A percentile compares a stretch with the other conserved stretches of the same genome.
phyloP scores from a whole-genome alignment of 148 eudicot genomes.

The Vaccinium corymbosum region DNA sequence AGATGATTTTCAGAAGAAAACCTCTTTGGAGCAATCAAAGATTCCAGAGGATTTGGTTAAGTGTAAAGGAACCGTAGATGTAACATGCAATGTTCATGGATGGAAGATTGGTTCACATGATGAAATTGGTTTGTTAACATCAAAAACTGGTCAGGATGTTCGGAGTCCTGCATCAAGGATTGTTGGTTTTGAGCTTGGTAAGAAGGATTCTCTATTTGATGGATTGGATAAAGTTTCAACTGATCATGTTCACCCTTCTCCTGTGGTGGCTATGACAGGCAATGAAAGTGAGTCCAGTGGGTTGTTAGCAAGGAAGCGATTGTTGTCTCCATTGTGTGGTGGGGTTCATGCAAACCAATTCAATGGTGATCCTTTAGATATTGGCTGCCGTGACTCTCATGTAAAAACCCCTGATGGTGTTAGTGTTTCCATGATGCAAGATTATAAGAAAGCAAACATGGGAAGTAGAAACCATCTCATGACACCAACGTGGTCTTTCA shows the following conservation, averaged over 20 bases:
- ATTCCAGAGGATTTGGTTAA: conserved; percentile 23
- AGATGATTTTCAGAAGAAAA: conserved; percentile 28
- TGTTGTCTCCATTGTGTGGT: conserved; percentile 56
- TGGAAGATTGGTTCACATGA: conserved; percentile 25
- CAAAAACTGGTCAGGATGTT: conserved; percentile 29
- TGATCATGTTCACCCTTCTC: conserved; percentile 25
- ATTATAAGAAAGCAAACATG: conserved; percentile 40
- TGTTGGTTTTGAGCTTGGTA: conserved; percentile 55
- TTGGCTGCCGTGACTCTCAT: conserved; percentile 20
- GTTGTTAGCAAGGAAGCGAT: conserved; percentile 35
- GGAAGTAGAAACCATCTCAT: conserved; percentile 25
- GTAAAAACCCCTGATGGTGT: conserved; percentile 16
- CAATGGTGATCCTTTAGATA: conserved; percentile 42
- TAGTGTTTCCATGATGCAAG: conserved; percentile 30
- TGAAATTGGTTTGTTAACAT: conserved; percentile 21
- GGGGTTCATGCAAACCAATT: conserved; percentile 33
- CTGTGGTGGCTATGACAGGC: conserved; percentile 17
- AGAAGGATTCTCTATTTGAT: conserved; percentile 19
- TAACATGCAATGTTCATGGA: conserved; percentile 28
- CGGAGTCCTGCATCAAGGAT: conserved; percentile 53
- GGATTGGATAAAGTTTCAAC: conserved; percentile 17
- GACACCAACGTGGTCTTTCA: conserved; percentile 32
- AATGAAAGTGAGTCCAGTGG: conserved; percentile 30
- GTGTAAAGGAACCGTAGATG: conserved; percentile 28
- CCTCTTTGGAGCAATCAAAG: conserved; percentile 18